phyloP scores from a whole-genome alignment of 1,139 yeast species.

The Candida gigantensis region DNA sequence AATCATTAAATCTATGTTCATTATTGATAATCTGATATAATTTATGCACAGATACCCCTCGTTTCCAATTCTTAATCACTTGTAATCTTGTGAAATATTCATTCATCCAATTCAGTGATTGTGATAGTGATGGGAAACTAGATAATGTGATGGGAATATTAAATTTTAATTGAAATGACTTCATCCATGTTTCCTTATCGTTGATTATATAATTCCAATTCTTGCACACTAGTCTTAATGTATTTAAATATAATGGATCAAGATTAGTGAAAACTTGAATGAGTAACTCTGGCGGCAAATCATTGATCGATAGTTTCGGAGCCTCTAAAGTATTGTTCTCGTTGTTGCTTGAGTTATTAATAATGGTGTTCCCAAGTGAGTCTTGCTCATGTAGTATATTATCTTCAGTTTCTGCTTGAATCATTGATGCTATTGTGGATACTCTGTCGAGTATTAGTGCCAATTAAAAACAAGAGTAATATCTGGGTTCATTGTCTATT shows the following conservation, averaged over 20 bases:
- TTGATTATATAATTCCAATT: slow-evolving; percentile 52
- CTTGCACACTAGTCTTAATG: slow-evolving; percentile 54
- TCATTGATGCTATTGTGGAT: not conserved
- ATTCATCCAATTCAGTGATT: slow-evolving; percentile 52
- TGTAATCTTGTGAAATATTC: slow-evolving; percentile 55
- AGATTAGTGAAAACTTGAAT: slow-evolving; percentile 56
- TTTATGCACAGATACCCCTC: slow-evolving; percentile 36
- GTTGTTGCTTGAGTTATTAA: not conserved
- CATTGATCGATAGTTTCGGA: slow-evolving; percentile 22
- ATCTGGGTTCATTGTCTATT: not conserved
- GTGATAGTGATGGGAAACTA: slow-evolving; percentile 62
- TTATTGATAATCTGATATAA: slow-evolving; percentile 34
- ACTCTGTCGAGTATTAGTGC: too few relatives aligned
- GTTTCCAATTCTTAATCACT: slow-evolving; percentile 52
- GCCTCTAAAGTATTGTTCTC: not conserved
- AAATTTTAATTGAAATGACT: slow-evolving; percentile 50
- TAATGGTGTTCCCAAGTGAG: slow-evolving; percentile 16
- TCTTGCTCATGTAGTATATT: too few relatives aligned
- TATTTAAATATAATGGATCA: slow-evolving; percentile 54
- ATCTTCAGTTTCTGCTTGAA: too few relatives aligned
- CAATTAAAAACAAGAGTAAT: too few relatives aligned
- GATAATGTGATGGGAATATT: slow-evolving; percentile 49
- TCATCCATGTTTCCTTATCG: slow-evolving; percentile 64
- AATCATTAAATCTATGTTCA: slow-evolving; percentile 28
- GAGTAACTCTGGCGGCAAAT: slow-evolving; percentile 60